Evolutionary conservation across 140 eudicot species (phyloP).

Genomic region (Stevia rebaudiana): DNA sequence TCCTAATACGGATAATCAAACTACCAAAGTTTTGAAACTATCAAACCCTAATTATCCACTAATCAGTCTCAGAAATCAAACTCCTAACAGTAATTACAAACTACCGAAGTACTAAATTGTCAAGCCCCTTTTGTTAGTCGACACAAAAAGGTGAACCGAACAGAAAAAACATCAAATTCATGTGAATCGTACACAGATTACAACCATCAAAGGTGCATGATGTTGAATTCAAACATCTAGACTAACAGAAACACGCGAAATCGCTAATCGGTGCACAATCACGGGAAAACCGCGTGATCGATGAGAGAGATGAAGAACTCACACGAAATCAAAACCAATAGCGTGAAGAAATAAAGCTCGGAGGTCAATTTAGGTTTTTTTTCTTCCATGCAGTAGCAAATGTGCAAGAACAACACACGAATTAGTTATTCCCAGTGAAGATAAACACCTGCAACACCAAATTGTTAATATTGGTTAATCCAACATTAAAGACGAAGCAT

Average conservation of each 20-base stretch:
- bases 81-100: background rate
- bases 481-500: background rate
- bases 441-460: background rate
- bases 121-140: background rate
- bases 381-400: conserved; percentile 25
- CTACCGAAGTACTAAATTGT: background rate
- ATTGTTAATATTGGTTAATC: background rate
- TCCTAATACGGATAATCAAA: background rate
- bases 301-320: conserved; percentile 14
- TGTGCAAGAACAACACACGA: background rate
- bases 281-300: conserved; percentile 2
- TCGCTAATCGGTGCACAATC: background rate
- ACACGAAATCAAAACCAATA: conserved; percentile 13
- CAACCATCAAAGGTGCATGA: conserved; percentile 20
- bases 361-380: background rate
- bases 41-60: conserved; percentile 2
- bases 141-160: background rate
- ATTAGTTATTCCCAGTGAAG: conserved; percentile 7
- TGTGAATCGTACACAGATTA: background rate
- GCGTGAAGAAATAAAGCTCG: background rate
- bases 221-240: background rate
- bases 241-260: conserved; percentile 16
- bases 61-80: conserved; percentile 14
- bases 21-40: background rate
- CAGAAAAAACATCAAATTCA: conserved; percentile 2